Evolutionary conservation across 441 rosid species (phyloP), one percentile per base, ranked within the genome.

Genomic region (Mallotus repandus): DNA sequence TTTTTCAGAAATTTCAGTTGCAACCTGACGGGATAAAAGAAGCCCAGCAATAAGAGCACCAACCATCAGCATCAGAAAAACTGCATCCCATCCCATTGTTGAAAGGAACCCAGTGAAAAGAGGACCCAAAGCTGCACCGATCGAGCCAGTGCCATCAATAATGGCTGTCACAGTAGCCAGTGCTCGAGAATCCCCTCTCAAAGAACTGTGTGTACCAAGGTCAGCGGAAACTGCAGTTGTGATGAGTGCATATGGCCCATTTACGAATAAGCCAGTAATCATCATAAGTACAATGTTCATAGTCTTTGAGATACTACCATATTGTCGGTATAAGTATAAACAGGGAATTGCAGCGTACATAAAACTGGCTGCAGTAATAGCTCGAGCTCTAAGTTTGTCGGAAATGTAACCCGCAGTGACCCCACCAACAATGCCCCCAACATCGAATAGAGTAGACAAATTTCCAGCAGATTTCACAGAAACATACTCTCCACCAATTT

Each of bases 391-490:
- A 68, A 90, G 93, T 74, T 86, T 93, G 74, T 95, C 99, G 0
- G 99, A 95, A 62, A 90, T 79, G 74, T 95, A 90, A 32, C 98
- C 97, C 1, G 95, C 94, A 61, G 93, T 88, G 66, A 93, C 80
- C 69, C 98, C 99, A 63, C 98, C 98, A 62, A 83, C 76, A 48
- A 92, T 95, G 61, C 98, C 93, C 76, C 97, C 95, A 29, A 88
- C 91, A 69, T 92, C 97, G 68, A 92, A 92, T 56, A 92, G 74
- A 12, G 99, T 91, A 4, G 97, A 92, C 46, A 95, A 90, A 76
- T 93, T 92, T 77, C 99, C 97, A 22, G 98, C 97, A 65, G 97
- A 88, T 76, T 91, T 95, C 81, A 90, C 99, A 43, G 98, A 91
- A 76, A 95, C 66, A 41, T 83, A 89, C 76, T 93, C 89, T 68